Percentiles rank a stretch among this genome's conserved stretches.
Conservation (phyloP, 768 basidiomycete genomes). For the Cystobasidium ongulense region DNA sequence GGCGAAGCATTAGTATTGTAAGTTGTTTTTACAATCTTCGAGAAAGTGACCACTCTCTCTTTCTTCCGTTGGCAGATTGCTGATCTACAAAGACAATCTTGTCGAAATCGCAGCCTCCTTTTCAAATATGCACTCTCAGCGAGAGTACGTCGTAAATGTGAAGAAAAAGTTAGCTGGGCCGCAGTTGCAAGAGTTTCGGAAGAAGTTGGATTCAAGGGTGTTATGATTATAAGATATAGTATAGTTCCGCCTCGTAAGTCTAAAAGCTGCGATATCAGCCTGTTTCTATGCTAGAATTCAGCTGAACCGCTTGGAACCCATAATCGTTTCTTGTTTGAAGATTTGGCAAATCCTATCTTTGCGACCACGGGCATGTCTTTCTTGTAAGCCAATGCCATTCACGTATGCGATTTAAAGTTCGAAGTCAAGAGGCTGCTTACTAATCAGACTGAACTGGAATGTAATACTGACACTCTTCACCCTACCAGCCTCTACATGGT, state of each 20-base stretch:
- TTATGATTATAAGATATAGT: conserved; percentile 27
- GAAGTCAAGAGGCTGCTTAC: too few relatives aligned
- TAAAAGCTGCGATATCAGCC: background rate
- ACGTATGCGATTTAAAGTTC: too few relatives aligned
- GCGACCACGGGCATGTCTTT: conserved; percentile 2
- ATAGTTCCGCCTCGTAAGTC: conserved; percentile 20
- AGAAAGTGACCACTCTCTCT: too few relatives aligned
- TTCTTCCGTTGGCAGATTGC: background rate
- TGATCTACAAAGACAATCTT: background rate
- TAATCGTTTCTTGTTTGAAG: conserved; percentile 4
- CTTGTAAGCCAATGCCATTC: background rate
- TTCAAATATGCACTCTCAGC: conserved; percentile 15
- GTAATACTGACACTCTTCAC: background rate
- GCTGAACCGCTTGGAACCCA: too few relatives aligned
- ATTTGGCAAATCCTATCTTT: conserved; percentile 27
- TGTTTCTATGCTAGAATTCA: too few relatives aligned
- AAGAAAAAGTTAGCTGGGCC: conserved; percentile 1
- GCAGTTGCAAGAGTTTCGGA: conserved; percentile 1
- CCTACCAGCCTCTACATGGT: background rate
- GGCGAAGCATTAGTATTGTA: conserved; percentile 9
- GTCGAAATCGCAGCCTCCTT: background rate
- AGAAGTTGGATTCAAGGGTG: conserved; percentile 26
- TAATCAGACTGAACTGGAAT: too few relatives aligned
- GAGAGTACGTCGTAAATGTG: background rate
- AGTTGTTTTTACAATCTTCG: background rate